These are phyloP conservation scores for Flammula alnicola DNA, from an alignment of 1,284 basidiomycete species.

Conservation along the genomic window DNA sequence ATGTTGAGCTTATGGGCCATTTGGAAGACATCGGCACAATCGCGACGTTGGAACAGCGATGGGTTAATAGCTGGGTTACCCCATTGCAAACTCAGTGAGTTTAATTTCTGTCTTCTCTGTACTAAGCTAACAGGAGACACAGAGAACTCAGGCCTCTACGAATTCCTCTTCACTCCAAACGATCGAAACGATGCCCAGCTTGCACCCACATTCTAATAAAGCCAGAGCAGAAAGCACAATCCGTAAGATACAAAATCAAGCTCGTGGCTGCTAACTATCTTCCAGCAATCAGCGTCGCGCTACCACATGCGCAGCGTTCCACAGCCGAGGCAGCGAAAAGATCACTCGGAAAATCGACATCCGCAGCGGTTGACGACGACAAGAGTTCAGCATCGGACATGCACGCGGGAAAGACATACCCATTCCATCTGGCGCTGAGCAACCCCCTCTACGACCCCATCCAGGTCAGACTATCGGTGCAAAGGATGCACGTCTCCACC, in stretches of 20 bases:
- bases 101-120: conserved; percentile 1
- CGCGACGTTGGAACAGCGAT: conserved; percentile 78
- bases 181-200: conserved; percentile 91
- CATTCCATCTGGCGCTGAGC: conserved; percentile 87
- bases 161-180: conserved; percentile 90
- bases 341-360: conserved; percentile 47
- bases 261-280: conserved; percentile 94
- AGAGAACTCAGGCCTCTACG: conserved; percentile 87
- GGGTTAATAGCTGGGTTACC: conserved; percentile 81
- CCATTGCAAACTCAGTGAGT: conserved; percentile 70
- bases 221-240: conserved; percentile 95
- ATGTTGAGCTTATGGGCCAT: conserved; percentile 70
- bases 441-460: conserved; percentile 96
- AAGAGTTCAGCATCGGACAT: conserved; percentile 49
- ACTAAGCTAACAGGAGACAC: conserved; percentile 14
- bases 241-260: conserved; percentile 95
- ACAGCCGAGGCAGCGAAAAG: conserved; percentile 53
- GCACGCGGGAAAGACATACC: conserved; percentile 78
- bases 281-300: conserved; percentile 80
- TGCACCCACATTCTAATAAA: conserved; percentile 98
- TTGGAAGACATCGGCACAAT: conserved; percentile 68
- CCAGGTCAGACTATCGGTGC: conserved; percentile 80
- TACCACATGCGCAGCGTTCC: conserved; percentile 57
- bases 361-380: conserved; percentile 45
- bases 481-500: conserved; percentile 55